These are phyloP conservation scores for Thermothelomyces thermophilus DNA, from an alignment of 2,329 filamentous ascomycete genomes.

Conservation along the genomic window DNA sequence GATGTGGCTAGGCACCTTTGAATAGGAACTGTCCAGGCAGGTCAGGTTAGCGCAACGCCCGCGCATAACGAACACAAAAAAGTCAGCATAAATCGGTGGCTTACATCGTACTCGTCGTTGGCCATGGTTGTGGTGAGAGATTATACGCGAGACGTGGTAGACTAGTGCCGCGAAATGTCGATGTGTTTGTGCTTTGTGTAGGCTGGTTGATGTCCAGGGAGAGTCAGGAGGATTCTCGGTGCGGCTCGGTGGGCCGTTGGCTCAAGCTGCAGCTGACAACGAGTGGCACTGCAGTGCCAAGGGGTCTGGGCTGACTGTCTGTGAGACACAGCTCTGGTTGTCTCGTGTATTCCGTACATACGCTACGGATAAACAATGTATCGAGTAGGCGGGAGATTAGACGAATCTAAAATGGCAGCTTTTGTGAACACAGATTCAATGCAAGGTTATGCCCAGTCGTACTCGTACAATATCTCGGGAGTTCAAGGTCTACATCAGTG, in stretches of 20 bases:
- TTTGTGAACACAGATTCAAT: no score
- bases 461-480: no score
- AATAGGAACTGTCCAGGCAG: constrained; percentile 75
- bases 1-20: constrained; percentile 61
- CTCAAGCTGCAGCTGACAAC: constrained; percentile 21
- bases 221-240: constrained; percentile 26
- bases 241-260: constrained; percentile 26
- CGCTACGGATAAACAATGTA: no score
- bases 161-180: constrained; percentile 22
- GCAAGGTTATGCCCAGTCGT: no score
- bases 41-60: constrained; percentile 28
- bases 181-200: constrained; percentile 23
- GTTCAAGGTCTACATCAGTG: no score
- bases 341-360: background rate
- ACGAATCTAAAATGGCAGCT: no score
- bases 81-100: constrained; percentile 31
- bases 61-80: constrained; percentile 19
- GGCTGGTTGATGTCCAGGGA: constrained; percentile 22
- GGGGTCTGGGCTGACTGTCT: background rate
- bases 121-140: constrained; percentile 62
- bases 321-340: background rate
- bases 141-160: constrained; percentile 24
- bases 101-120: constrained; percentile 99
- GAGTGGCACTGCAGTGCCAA: constrained; percentile 17
- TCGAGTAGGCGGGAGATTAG: no score